A percentile compares a stretch with the other conserved stretches of the same genome.
Conservation (phyloP, 495 filamentous ascomycete genomes). For the Oidiodendron maius region DNA sequence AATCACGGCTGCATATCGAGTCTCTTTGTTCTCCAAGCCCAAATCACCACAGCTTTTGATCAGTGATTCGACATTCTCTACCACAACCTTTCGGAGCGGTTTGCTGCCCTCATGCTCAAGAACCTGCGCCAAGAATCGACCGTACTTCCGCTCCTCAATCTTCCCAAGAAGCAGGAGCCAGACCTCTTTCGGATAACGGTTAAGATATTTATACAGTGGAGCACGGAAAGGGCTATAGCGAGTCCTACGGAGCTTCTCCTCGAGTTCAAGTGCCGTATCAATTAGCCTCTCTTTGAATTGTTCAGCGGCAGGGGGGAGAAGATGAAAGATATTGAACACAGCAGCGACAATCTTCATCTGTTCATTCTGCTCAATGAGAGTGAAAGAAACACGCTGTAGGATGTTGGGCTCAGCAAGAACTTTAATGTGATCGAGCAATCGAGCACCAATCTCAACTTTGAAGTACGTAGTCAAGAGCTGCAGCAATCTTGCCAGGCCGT, state of each 20-base stretch:
- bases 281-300: conserved; percentile 86
- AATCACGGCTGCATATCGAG: conserved; percentile 63
- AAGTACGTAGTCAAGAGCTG: conserved; percentile 95
- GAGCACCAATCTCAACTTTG: conserved; percentile 93
- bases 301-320: conserved; percentile 81
- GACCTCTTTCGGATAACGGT: conserved; percentile 83
- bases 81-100: conserved; percentile 65
- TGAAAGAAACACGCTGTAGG: conserved; percentile 88
- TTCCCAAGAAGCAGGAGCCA: conserved; percentile 71
- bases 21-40: conserved; percentile 54
- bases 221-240: conserved; percentile 89
- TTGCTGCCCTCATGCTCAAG: conserved; percentile 69
- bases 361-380: conserved; percentile 82
- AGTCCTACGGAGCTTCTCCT: conserved; percentile 79
- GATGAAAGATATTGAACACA: conserved; percentile 94
- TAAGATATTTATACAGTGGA: conserved; percentile 91
- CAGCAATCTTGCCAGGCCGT: conserved; percentile 83
- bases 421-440: conserved; percentile 88
- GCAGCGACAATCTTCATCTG: conserved; percentile 90
- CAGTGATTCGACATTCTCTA: conserved; percentile 65
- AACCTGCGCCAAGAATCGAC: conserved; percentile 93
- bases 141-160: conserved; percentile 76
- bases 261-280: conserved; percentile 81
- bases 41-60: conserved; percentile 56
- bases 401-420: conserved; percentile 73